Evolutionary conservation across 306 rosid genomes (phyloP).

Genomic region (Benincasa hispida): DNA sequence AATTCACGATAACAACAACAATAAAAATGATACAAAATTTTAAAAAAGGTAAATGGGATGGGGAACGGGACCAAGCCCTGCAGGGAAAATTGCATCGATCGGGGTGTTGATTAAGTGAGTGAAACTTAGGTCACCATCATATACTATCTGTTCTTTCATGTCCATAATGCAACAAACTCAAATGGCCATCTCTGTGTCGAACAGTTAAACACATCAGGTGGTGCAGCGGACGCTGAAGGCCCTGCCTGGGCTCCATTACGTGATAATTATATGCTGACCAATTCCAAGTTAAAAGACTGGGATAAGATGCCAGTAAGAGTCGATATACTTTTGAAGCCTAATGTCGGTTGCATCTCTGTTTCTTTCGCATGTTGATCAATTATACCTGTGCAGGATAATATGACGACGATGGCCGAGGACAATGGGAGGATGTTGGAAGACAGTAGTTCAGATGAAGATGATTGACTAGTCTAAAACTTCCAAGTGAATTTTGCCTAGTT

Average conservation of each 20-base stretch:
- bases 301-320: conserved; percentile 65
- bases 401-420: conserved; percentile 27
- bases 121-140: not conserved
- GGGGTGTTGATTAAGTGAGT: not conserved
- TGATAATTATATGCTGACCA: conserved; percentile 83
- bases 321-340: not conserved
- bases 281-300: conserved; percentile 72
- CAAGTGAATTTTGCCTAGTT: not conserved
- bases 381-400: conserved; percentile 34
- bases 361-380: not conserved
- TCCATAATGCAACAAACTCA: not conserved
- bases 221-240: conserved; percentile 36
- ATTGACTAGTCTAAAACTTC: conserved; percentile 20
- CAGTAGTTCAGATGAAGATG: conserved; percentile 63
- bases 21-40: too few relatives aligned
- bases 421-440: conserved; percentile 37
- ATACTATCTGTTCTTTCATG: not conserved
- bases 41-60: not conserved
- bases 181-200: not conserved
- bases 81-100: not conserved
- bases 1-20: too few relatives aligned
- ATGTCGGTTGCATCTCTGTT: not conserved
- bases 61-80: not conserved
- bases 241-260: conserved; percentile 95
- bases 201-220: conserved; percentile 35